Percentiles rank a stretch among this genome's conserved stretches.
Conservation (phyloP, 1,284 basidiomycete species). For the Wallemia hederae region DNA sequence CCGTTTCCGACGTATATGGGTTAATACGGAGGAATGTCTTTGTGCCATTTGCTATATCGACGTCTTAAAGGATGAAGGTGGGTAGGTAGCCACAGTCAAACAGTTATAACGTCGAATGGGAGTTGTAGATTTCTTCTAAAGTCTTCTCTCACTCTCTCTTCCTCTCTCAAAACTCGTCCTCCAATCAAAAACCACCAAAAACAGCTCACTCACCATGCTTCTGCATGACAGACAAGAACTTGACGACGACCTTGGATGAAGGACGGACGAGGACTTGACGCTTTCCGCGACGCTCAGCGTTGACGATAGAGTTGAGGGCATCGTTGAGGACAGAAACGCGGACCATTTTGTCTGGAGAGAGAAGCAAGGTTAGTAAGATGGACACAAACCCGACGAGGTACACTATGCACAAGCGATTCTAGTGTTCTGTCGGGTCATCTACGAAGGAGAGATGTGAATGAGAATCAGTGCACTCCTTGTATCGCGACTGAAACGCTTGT, state of each 20-base stretch:
- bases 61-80: slow-evolving; percentile 20
- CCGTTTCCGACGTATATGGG: too few relatives aligned
- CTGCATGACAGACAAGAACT: slow-evolving; percentile 90
- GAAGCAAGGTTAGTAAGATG: background rate
- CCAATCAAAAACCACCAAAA: slow-evolving; percentile 34
- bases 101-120: slow-evolving; percentile 19
- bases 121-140: slow-evolving; percentile 8
- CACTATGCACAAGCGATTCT: background rate
- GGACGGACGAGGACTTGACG: slow-evolving; percentile 87
- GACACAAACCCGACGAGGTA: background rate
- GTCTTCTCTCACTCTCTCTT: slow-evolving; percentile 22
- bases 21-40: too few relatives aligned
- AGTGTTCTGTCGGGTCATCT: background rate
- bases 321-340: slow-evolving; percentile 63
- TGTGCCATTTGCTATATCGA: slow-evolving; percentile 13
- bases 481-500: too few relatives aligned
- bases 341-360: slow-evolving; percentile 29
- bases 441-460: slow-evolving; percentile 11
- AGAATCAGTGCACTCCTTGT: too few relatives aligned
- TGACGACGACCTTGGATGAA: slow-evolving; percentile 82
- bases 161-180: slow-evolving; percentile 23
- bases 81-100: slow-evolving; percentile 13
- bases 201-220: slow-evolving; percentile 46
- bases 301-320: slow-evolving; percentile 87
- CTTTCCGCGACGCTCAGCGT: slow-evolving; percentile 91